Base-by-base conservation (phyloP, 2,329 filamentous ascomycete species). In the Colletotrichum orbiculare region DNA sequence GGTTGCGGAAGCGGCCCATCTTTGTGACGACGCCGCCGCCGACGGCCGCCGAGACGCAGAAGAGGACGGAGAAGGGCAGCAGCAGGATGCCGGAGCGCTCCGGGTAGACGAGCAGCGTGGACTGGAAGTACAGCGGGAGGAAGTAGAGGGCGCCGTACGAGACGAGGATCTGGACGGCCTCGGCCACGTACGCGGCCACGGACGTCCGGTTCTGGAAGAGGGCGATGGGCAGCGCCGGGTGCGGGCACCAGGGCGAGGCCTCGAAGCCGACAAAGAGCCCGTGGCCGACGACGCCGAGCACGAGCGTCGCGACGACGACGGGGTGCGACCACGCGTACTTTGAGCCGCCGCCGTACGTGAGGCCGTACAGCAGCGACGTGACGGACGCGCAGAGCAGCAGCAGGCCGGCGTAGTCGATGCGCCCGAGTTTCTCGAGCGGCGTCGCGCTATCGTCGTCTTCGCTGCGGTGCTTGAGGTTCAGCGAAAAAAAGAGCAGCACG, bases 101-200 rank as follows among this genome's bases (percentile, higher is more conserved):
- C 0, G 82, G 76, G 0, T 72, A 71, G 7, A 74, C 72, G 1
- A 70, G 49, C 8, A 72, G 71, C 0, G 83, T 77, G 1, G 72
- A 75, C 54, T 84, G 80, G 68, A 84, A 84, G 68, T 82, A 84
- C 2, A 84, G 64, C 0, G 82, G 80, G 1, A 82, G 50, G 64
- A 82, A 82, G 69, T 76, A 79, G 48, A 76, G 70, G 2, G 72
- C 68, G 74, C 78, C 79, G 59, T 75, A 75, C 6, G 81, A 83
- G 6, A 91, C 87, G 69, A 90, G 86, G 52, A 89, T 89, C 74
- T 97, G 92, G 66, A 87, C 83, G 77, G 93, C 92, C 69, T 88
- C 89, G 42, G 91, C 81, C 3, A 79, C 76, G 13, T 94, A 86
- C 2, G 87, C 82, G 8, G 90, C 87, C 33, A 90, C 72, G 73